Evolutionary conservation across 495 filamentous ascomycete genomes (phyloP), one percentile per base, ranked within the genome.

Genomic region (Tetracladium marchalianum): DNA sequence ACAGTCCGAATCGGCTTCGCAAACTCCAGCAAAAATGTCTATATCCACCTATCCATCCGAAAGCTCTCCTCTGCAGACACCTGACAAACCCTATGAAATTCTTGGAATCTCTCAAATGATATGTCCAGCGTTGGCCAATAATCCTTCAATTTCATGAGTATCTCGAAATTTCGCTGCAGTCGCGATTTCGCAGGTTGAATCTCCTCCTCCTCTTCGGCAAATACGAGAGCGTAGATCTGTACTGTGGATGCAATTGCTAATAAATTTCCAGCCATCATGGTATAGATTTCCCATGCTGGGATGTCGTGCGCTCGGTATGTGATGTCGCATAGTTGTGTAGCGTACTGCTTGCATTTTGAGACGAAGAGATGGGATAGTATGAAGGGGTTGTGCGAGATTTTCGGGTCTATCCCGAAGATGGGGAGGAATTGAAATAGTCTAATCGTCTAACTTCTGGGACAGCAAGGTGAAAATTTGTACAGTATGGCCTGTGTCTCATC

Each of bases 391-490:
- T 36, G 45, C 45, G 41, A 47, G 44, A n/a, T n/a, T n/a, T n/a
- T n/a, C n/a, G n/a, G n/a, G n/a, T n/a, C n/a, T n/a, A n/a, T n/a
- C n/a, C 50, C 43, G 40, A 31, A 47, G 22, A n/a, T n/a, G 43
- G 68, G 65, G 5, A 70, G 58, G 46, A 64, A 69, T 41, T 63
- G 59, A 45, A 66, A 70, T 53, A 63, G 69, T 47, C 65, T 62
- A 67, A 22, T 49, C 19, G 36, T 62, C 54, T 1, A 67, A 60
- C n/a, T 57, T 46, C 1, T 46, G 31, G 1, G 58, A 58, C 15
- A 64, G 54, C 13, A 17, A 12, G 24, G 54, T 50, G 12, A 67
- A 45, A 6, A 41, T 45, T 12, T 39, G 41, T n/a, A n/a, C n/a
- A n/a, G n/a, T n/a, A 48, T 37, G 11, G 61, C 39, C 1, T 46